Conservation (phyloP, 768 basidiomycete genomes). For the Lanmaoa rubissima region DNA sequence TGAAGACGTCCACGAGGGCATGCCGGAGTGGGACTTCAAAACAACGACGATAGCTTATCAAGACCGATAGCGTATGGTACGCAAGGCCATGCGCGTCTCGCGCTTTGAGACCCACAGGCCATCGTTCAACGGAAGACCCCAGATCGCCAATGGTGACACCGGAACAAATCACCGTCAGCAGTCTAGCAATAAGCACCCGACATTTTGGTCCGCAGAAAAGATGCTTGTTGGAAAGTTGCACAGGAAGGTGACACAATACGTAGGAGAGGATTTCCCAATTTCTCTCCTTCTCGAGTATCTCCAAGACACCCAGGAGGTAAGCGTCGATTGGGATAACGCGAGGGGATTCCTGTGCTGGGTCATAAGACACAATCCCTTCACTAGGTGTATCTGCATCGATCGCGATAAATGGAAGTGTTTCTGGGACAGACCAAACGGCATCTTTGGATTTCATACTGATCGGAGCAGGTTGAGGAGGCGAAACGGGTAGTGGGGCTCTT, state of each 20-base stretch:
- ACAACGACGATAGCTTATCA: slow-evolving; percentile 82
- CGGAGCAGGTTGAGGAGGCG: slow-evolving; percentile 23
- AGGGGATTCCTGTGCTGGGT: slow-evolving; percentile 43
- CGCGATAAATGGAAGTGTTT: slow-evolving; percentile 55
- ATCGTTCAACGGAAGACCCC: slow-evolving; percentile 52
- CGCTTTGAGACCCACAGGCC: slow-evolving; percentile 60
- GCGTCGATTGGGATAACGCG: slow-evolving; percentile 69
- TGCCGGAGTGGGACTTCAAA: slow-evolving; percentile 69
- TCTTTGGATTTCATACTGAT: slow-evolving; percentile 38
- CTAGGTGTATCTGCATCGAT: slow-evolving; percentile 59
- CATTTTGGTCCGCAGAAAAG: slow-evolving; percentile 90
- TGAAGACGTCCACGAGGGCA: slow-evolving; percentile 70
- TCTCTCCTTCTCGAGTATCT: slow-evolving; percentile 68
- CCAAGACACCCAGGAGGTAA: slow-evolving; percentile 63
- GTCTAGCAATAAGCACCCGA: slow-evolving; percentile 53
- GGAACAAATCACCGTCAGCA: slow-evolving; percentile 67
- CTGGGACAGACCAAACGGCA: slow-evolving; percentile 69
- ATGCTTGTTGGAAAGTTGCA: slow-evolving; percentile 93
- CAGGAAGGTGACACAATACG: slow-evolving; percentile 84
- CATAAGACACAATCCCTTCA: slow-evolving; percentile 66
- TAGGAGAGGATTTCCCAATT: slow-evolving; percentile 96
- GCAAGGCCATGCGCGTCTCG: slow-evolving; percentile 87
- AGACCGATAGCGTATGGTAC: slow-evolving; percentile 82
- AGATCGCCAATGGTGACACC: slow-evolving; percentile 60
- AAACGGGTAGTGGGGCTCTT: slow-evolving; percentile 41